These are phyloP conservation scores for Gleditsia sinensis DNA, from an alignment of 306 rosid genomes.

Conservation along the genomic window DNA sequence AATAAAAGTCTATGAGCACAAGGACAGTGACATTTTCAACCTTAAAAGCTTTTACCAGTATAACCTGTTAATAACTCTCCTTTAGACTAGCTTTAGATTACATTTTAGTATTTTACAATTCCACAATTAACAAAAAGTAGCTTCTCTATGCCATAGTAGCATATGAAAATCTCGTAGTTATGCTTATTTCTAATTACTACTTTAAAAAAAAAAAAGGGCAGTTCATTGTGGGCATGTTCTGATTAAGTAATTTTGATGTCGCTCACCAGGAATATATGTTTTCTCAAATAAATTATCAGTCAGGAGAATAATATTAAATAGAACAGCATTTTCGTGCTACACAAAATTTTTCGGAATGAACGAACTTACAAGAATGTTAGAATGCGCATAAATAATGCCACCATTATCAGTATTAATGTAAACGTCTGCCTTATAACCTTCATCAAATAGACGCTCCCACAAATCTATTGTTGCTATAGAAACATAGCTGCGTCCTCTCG, in stretches of 20 bases:
- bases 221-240: not conserved
- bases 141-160: not conserved
- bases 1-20: too few species aligned
- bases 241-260: conserved; percentile 9
- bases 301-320: not conserved
- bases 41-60: not conserved
- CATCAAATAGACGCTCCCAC: conserved; percentile 74
- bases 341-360: conserved; percentile 21
- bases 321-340: not conserved
- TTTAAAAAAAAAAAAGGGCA: not conserved
- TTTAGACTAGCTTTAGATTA: too few species aligned
- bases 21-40: not conserved
- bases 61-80: not conserved
- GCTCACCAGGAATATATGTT: conserved; percentile 15
- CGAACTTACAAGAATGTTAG: conserved; percentile 76
- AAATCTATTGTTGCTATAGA: conserved; percentile 52
- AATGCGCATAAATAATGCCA: conserved; percentile 74
- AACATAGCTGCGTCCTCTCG: conserved; percentile 45
- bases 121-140: not conserved
- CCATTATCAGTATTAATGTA: conserved; percentile 60
- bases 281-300: not conserved
- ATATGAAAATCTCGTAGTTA: not conserved
- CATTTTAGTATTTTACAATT: too few species aligned
- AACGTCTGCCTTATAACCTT: conserved; percentile 85
- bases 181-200: not conserved